Percentiles rank a stretch among this genome's conserved stretches.
Evolutionary conservation across 495 filamentous ascomycete species (phyloP).

Genomic region (Neurospora cerealis): DNA sequence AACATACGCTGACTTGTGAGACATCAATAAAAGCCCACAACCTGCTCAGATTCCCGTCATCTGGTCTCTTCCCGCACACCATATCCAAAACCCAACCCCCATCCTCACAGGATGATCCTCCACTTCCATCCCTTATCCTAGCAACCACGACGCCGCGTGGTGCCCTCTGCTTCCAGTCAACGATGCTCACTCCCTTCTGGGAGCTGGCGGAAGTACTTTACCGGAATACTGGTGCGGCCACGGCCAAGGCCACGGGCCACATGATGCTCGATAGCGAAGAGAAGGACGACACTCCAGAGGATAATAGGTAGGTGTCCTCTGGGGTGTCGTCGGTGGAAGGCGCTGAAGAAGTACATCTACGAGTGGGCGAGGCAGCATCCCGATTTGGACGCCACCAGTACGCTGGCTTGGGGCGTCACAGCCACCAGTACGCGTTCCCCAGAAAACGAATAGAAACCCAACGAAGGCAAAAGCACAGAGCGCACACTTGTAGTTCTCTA

Average conservation of each 20-base stretch:
- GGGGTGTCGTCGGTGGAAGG: slow-evolving; percentile 51
- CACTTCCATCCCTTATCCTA: background rate
- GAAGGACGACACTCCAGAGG: background rate
- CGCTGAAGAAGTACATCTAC: slow-evolving; percentile 64
- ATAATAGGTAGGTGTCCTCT: background rate
- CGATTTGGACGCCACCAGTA: slow-evolving; percentile 32
- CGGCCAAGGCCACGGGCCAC: slow-evolving; percentile 16
- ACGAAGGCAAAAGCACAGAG: too few species aligned
- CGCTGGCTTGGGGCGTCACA: background rate
- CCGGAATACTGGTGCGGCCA: background rate
- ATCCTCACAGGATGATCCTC: too few species aligned
- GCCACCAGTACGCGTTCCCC: background rate
- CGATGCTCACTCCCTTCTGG: background rate
- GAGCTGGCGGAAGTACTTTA: background rate
- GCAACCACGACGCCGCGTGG: background rate
- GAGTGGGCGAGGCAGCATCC: slow-evolving; percentile 81
- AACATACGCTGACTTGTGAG: background rate
- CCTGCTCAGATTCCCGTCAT: background rate
- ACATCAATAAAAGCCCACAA: background rate
- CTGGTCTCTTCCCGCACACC: background rate
- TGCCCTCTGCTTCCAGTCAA: background rate
- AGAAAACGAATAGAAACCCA: too few species aligned
- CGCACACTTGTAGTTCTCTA: slow-evolving; percentile 42
- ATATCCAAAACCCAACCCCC: background rate
- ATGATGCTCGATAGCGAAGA: slow-evolving; percentile 20